These are phyloP conservation scores for bread wheat (Triticum aestivum) DNA, from an alignment of 176 grass and related monocot species.

Conservation along the genomic window IWGSC_CS_RefSeq_v2.1 NC_057804.1:404550755-404551254, in stretches of 20 bases:
- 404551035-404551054: constrained; percentile 26
- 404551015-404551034: constrained; percentile 21
- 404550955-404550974: constrained; percentile 60
- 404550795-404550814: constrained; percentile 7
- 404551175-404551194: constrained; percentile 15
- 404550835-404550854: constrained; percentile 26
- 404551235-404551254: neutral
- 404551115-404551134: constrained; percentile 23
- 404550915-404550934: constrained; percentile 43
- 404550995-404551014: neutral
- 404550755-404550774: constrained; percentile 27
- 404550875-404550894: constrained; percentile 34
- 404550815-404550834: constrained; percentile 8
- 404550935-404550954: constrained; percentile 65
- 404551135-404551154: constrained; percentile 15
- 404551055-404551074: constrained; percentile 18
- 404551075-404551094: constrained; percentile 17
- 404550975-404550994: constrained; percentile 14
- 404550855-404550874: constrained; percentile 29
- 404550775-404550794: neutral
- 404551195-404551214: constrained; percentile 44
- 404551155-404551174: constrained; percentile 11
- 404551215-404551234: constrained; percentile 41
- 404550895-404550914: constrained; percentile 27
- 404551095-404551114: constrained; percentile 22